Base-by-base conservation (phyloP, 768 basidiomycete genomes). In the Leucogyrophana mollusca region DNA sequence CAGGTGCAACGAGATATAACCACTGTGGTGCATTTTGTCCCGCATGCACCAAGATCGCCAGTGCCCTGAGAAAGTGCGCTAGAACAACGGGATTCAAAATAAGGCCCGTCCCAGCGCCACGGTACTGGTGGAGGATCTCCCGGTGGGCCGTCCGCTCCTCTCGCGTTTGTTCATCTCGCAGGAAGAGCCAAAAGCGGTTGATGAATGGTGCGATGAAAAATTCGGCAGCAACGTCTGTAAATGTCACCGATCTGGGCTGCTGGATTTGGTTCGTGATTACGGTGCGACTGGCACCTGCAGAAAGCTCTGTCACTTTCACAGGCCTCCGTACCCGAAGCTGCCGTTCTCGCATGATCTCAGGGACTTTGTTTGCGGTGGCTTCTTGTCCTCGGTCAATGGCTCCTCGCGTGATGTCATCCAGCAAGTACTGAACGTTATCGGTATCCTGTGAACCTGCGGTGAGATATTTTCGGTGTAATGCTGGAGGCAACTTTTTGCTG, bases 141-240 rank as follows among this genome's bases (percentile, higher is more conserved):
- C 73, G 73, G 33, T 75, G 74, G 2, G 78, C 73, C 2, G 85
- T 85, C 34, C 89, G 77, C 42, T 80, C 77, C 57, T 92, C 88
- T 30, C 90, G 77, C 2, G 79, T 74, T 55, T 88, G 83, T 57
- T 90, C 85, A 55, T 95, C 92, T 6, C 89, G 81, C 36, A 96
- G 79, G 68, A 94, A 91, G n/a, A 77, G 60, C 94, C 94, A 99
- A 67, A 98, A 96, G n/a, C 85, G 80, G 55, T 94, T 87, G 67
- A 97, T 79, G 43, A 98, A 72, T 0, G 96, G 96, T 49, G 85
- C 80, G 41, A 96, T 79, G 69, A 97, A 98, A 66, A 70, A 84
- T 59, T 94, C 91, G 0, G 89, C 89, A 0, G 93, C 92, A 21
- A 98, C 69, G 43, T 80, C 75, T 16, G 79, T 81, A 58, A 86